Conservation (phyloP, 2,329 filamentous ascomycete genomes). For the Lecanicillium sp. region DNA sequence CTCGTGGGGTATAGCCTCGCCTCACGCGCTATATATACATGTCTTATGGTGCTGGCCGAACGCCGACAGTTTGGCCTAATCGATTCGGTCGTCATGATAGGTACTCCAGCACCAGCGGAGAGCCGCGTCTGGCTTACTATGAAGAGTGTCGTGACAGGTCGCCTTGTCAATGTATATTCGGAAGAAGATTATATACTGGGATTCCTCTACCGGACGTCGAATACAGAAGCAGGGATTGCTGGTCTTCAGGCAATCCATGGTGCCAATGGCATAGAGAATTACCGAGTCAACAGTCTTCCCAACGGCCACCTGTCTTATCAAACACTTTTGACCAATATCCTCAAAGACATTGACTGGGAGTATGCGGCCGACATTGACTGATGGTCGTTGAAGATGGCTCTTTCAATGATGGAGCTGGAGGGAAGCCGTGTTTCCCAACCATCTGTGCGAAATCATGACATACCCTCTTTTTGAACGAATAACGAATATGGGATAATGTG, state of each 20-base stretch:
- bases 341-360: conserved; percentile 62
- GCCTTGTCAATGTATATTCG: conserved; percentile 86
- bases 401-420: no score
- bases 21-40: conserved; percentile 76
- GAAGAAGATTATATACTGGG: conserved; percentile 81
- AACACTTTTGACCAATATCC: conserved; percentile 56
- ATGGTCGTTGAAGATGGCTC: no score
- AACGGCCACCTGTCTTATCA: conserved; percentile 66
- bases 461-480: no score
- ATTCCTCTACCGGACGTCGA: conserved; percentile 79
- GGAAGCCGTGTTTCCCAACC: no score
- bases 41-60: conserved; percentile 71
- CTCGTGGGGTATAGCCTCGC: conserved; percentile 78
- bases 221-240: conserved; percentile 74
- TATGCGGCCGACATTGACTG: conserved; percentile 43
- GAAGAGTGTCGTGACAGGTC: conserved; percentile 70
- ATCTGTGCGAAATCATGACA: no score
- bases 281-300: conserved; percentile 58
- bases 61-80: conserved; percentile 77
- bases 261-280: conserved; percentile 59
- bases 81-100: conserved; percentile 80
- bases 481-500: no score
- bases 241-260: conserved; percentile 69
- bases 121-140: conserved; percentile 68
- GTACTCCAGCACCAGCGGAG: conserved; percentile 68